These are phyloP conservation scores for Tolypocladium inflatum DNA, from an alignment of 2,329 filamentous ascomycete species.

Conservation along the genomic window DNA sequence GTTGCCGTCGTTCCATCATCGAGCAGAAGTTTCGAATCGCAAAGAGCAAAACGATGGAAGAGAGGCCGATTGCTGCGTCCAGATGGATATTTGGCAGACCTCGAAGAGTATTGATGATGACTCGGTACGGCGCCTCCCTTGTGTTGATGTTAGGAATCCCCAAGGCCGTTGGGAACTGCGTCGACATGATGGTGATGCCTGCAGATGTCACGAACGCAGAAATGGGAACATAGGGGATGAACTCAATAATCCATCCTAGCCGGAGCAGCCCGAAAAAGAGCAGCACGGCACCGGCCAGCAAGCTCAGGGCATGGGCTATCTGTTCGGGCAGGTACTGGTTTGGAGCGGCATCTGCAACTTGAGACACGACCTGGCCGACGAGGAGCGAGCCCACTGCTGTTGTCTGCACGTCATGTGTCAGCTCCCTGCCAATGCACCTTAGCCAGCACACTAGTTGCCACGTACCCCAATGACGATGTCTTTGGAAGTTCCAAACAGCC, in stretches of 20 bases:
- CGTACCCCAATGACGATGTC: constrained; percentile 68
- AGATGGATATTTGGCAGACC: constrained; percentile 35
- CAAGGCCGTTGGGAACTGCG: constrained; percentile 33
- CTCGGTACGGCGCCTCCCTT: constrained; percentile 32
- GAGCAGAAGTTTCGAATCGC: constrained; percentile 51
- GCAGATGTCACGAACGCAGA: constrained; percentile 41
- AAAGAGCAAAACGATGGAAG: constrained; percentile 57
- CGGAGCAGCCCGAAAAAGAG: constrained; percentile 35
- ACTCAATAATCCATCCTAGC: constrained; percentile 41
- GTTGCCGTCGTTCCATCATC: constrained; percentile 49
- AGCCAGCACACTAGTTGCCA: neutral
- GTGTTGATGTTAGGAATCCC: constrained; percentile 35
- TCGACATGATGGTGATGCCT: constrained; percentile 39
- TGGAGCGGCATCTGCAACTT: constrained; percentile 23
- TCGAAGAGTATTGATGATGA: constrained; percentile 33
- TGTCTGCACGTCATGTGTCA: constrained; percentile 32
- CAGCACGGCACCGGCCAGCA: constrained; percentile 34
- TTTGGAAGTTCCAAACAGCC: constrained; percentile 77
- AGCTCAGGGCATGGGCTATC: constrained; percentile 32
- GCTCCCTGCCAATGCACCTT: neutral
- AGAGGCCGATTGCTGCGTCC: constrained; percentile 65
- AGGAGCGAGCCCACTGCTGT: constrained; percentile 42
- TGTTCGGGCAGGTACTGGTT: constrained; percentile 25
- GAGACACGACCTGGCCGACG: constrained; percentile 34
- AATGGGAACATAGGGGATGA: constrained; percentile 40